These are phyloP conservation scores for Chlorella vulgaris DNA, from an alignment of 139 green algal genomes.

Conservation along the genomic window DNA sequence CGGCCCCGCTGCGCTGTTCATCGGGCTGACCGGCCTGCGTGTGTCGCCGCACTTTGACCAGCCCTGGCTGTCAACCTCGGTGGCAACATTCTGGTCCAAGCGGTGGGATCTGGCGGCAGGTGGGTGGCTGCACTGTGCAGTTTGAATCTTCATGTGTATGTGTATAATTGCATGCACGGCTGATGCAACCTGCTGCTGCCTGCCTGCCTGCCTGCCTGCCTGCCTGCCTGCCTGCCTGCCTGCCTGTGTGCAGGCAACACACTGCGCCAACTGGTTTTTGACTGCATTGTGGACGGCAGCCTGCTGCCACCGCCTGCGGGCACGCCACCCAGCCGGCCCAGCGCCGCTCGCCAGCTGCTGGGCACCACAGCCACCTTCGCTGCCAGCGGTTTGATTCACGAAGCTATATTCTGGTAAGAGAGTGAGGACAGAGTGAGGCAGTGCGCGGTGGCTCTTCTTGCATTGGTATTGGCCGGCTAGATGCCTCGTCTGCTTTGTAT, in stretches of 20 bases:
- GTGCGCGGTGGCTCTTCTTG: too few species aligned
- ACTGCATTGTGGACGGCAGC: conserved; percentile 12
- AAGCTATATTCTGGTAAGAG: conserved; percentile 38
- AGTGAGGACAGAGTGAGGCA: too few species aligned
- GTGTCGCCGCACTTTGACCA: conserved; percentile 32
- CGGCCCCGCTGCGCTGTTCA: neutral
- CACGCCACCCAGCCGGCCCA: neutral
- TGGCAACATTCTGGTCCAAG: conserved; percentile 24
- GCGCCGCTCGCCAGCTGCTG: neutral
- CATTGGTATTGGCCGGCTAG: too few species aligned
- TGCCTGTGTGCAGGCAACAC: conserved; percentile 28
- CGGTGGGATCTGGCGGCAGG: conserved; percentile 30
- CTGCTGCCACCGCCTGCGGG: neutral
- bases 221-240: too few species aligned
- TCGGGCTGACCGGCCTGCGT: neutral
- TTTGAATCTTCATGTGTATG: too few species aligned
- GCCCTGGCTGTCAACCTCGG: conserved; percentile 20
- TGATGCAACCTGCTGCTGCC: neutral
- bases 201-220: too few species aligned
- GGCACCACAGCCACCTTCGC: neutral
- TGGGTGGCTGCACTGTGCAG: neutral
- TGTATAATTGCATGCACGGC: neutral
- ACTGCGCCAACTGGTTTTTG: conserved; percentile 34
- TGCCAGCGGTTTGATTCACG: conserved; percentile 12
- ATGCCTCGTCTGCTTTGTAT: too few species aligned